Evolutionary conservation across 164 flowering plant genomes (phyloP).

Genomic region (Echeveria elegans): DNA sequence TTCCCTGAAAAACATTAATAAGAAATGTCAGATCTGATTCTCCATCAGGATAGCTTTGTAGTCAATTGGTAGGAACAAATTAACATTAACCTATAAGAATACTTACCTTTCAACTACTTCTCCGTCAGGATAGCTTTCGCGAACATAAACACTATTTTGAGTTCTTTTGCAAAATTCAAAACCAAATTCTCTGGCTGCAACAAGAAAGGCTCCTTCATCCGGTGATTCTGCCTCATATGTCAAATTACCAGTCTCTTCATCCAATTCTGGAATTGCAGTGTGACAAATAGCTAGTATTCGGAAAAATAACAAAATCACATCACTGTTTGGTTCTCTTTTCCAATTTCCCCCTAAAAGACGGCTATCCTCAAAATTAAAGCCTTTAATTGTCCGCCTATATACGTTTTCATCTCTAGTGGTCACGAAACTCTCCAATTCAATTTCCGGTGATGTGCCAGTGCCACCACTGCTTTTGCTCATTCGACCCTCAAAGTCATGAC

Average conservation of each 20-base stretch:
- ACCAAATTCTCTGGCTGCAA: conserved; percentile 95
- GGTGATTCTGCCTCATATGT: conserved; percentile 95
- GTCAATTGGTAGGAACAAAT: neutral
- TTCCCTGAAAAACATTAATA: conserved; percentile 46
- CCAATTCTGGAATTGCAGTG: conserved; percentile 75
- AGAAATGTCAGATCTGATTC: conserved; percentile 11
- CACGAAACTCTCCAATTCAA: conserved; percentile 49
- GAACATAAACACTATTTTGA: conserved; percentile 63
- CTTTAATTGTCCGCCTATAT: conserved; percentile 43
- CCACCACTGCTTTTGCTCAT: conserved; percentile 10
- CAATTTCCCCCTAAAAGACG: conserved; percentile 77
- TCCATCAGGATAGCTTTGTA: too few relatives aligned
- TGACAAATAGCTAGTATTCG: conserved; percentile 87
- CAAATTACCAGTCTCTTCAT: conserved; percentile 56
- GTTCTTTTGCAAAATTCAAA: conserved; percentile 81
- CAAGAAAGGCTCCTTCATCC: conserved; percentile 90
- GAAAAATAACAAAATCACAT: conserved; percentile 46
- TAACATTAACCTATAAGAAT: conserved; percentile 8
- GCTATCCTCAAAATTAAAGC: conserved; percentile 74
- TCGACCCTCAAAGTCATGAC: conserved; percentile 35
- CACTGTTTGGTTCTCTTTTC: conserved; percentile 47
- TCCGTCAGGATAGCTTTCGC: conserved; percentile 56
- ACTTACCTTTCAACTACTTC: conserved; percentile 65
- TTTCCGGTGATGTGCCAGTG: conserved; percentile 37
- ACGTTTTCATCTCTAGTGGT: conserved; percentile 32